Base-by-base conservation (phyloP, 441 rosid species). In the Geranium incanum region DNA sequence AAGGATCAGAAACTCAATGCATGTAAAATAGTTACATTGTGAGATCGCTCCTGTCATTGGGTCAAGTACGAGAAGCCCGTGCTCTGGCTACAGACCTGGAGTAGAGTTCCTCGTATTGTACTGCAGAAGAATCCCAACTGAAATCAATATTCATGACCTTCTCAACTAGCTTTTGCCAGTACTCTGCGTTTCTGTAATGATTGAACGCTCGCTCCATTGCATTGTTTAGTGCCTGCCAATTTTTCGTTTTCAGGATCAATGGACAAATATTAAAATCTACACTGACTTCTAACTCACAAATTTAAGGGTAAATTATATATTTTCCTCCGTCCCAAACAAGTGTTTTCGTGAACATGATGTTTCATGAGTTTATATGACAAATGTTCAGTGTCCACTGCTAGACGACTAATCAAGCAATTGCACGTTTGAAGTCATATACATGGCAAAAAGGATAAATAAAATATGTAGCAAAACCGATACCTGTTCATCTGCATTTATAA, bases 51-150 rank as follows among this genome's bases (percentile, higher is more conserved):
- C 33, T 28, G 33, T 28, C 33, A 28, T 28, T 28, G 3, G 33
- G 33, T 28, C 33, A 28, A 4, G 41, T 15, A 6, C 78, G 67
- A 0, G 85, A 72, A 66, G 89, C 80, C 79, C 82, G 87, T 41
- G 97, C 97, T 81, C 88, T 82, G 62, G 94, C 82, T 41, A 86
- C 84, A 18, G 97, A 82, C 60, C 78, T 84, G 0, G 81, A 50
- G 77, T 93, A 93, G 55, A 93, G 95, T 48, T 88, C 96, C 81
- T 91, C 96, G 7, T 91, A 93, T 66, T 88, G 91, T 50, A 84
- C 70, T 3, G 97, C 89, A 0, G 96, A 91, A 70, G 86, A 71
- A 64, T 81, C 87, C 98, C 98, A 91, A 77, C 98, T 86, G 77
- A 89, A 93, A 79, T 93, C 93, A 67, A 87, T 80, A 19, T 38